Evolutionary conservation across 139 green algal genomes (phyloP).

Genomic region (Chlamydomonas schloesseri): DNA sequence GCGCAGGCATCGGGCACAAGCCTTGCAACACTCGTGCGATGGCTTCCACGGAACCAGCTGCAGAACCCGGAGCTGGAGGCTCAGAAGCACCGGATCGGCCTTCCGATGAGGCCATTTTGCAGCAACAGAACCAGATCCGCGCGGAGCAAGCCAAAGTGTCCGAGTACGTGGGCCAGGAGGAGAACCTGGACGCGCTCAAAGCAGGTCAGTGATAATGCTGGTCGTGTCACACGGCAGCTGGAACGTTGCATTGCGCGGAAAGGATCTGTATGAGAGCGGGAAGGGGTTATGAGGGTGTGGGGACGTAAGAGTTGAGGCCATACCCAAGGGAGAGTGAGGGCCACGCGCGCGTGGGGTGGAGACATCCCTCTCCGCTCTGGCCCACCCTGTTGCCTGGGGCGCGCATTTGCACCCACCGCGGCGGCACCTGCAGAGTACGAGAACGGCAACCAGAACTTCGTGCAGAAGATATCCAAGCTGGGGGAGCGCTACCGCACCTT

Average conservation of each 20-base stretch:
- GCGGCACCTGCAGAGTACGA: constrained; percentile 60
- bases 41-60: background rate
- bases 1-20: too few species aligned
- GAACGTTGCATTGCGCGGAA: too few species aligned
- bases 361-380: too few species aligned
- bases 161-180: constrained; percentile 68
- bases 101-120: constrained; percentile 24
- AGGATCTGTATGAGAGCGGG: too few species aligned
- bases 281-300: too few species aligned
- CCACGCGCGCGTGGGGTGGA: too few species aligned
- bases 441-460: constrained; percentile 77
- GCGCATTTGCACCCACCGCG: too few species aligned
- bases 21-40: too few species aligned
- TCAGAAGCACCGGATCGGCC: constrained; percentile 1
- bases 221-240: too few species aligned
- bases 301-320: too few species aligned
- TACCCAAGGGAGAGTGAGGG: too few species aligned
- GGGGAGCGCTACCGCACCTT: constrained; percentile 13
- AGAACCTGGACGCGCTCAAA: constrained; percentile 58
- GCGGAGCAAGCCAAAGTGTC: constrained; percentile 13
- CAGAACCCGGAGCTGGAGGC: background rate
- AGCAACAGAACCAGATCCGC: constrained; percentile 39
- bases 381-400: too few species aligned
- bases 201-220: constrained; percentile 41
- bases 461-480: constrained; percentile 78